phyloP scores from a whole-genome alignment of 257 asterid genomes.

The Mitragyna speciosa region DNA sequence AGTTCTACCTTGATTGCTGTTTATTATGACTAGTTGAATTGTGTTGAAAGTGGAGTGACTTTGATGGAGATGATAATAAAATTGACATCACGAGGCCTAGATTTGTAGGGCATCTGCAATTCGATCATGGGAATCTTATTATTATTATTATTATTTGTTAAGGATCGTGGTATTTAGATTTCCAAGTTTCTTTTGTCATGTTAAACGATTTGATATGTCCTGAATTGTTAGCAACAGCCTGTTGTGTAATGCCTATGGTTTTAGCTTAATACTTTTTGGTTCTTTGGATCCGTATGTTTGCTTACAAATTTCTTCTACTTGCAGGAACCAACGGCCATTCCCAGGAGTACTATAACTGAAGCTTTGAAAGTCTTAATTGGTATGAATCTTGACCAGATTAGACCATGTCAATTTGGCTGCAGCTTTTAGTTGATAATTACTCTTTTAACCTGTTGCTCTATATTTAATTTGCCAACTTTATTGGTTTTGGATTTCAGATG shows the following conservation, averaged over 20 bases:
- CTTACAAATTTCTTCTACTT: slow-evolving; percentile 11
- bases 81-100: not conserved
- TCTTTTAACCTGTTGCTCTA: not conserved
- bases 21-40: not conserved
- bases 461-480: slow-evolving; percentile 5
- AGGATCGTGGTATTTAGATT: not conserved
- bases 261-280: not conserved
- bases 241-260: not conserved
- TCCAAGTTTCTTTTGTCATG: not conserved
- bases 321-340: slow-evolving; percentile 43
- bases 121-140: not conserved
- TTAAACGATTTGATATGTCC: slow-evolving; percentile 2
- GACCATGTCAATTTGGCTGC: not conserved
- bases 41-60: not conserved
- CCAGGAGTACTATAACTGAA: slow-evolving; percentile 36
- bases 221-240: not conserved
- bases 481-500: slow-evolving; percentile 30
- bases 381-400: slow-evolving; percentile 16
- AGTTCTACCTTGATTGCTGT: not conserved
- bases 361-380: slow-evolving; percentile 46
- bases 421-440: not conserved
- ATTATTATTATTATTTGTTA: no score
- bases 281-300: not conserved
- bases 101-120: not conserved
- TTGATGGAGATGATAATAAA: not conserved